Conservation (phyloP, 306 rosid species). For the Begonia loranthoides region DNA sequence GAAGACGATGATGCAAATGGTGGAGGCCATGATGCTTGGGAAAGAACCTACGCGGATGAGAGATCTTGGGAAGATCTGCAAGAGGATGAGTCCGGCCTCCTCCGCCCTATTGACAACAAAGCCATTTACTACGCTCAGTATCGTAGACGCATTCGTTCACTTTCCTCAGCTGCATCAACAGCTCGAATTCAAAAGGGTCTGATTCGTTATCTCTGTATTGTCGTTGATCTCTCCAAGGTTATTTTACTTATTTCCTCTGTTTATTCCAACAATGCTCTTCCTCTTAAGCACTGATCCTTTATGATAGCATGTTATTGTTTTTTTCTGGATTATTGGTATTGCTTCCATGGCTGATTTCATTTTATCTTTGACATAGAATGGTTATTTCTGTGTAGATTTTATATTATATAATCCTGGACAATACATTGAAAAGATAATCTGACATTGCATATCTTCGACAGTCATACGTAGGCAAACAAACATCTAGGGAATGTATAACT, state of each 20-base stretch:
- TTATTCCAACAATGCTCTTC: not conserved
- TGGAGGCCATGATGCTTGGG: conserved; percentile 78
- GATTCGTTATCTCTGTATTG: conserved; percentile 64
- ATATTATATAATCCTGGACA: too few species aligned
- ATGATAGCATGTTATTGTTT: too few species aligned
- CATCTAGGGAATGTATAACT: too few species aligned
- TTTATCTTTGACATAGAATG: too few species aligned
- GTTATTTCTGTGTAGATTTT: too few species aligned
- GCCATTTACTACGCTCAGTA: conserved; percentile 75
- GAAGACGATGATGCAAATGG: conserved; percentile 60
- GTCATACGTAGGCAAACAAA: too few species aligned
- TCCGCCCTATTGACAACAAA: conserved; percentile 71
- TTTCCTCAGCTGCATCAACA: conserved; percentile 42
- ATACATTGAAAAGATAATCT: too few species aligned
- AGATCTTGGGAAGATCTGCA: conserved; percentile 91
- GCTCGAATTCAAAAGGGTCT: conserved; percentile 90
- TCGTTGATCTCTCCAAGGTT: conserved; percentile 80
- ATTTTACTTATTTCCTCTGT: conserved; percentile 3
- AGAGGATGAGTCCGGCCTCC: conserved; percentile 95
- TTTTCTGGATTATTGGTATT: not conserved
- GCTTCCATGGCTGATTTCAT: too few species aligned
- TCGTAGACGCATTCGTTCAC: conserved; percentile 76
- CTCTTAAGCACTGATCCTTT: too few species aligned
- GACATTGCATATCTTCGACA: too few species aligned
- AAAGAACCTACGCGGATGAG: conserved; percentile 83